A percentile compares a stretch with the other conserved stretches of the same genome.
These are phyloP conservation scores for Tuber borchii DNA, from an alignment of 495 filamentous ascomycete species.

Conservation along the genomic window DNA sequence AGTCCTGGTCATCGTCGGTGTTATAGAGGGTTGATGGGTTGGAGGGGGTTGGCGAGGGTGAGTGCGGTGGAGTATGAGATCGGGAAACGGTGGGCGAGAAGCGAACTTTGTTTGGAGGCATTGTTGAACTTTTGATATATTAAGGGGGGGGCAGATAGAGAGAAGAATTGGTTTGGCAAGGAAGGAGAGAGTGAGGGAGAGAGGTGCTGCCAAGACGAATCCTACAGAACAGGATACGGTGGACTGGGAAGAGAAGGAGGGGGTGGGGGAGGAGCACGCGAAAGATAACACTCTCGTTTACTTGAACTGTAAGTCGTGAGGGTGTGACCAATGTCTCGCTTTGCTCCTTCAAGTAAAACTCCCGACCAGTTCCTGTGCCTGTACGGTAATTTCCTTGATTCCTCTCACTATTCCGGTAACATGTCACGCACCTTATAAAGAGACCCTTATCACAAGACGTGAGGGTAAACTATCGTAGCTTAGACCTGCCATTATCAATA, in stretches of 20 bases:
- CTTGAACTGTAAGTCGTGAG: not conserved
- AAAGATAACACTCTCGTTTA: not conserved
- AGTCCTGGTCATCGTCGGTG: conserved; percentile 1
- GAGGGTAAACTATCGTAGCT: not conserved
- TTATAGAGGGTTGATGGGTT: conserved; percentile 10
- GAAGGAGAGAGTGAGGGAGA: not conserved
- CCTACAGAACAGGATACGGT: not conserved
- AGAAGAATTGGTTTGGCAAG: not conserved
- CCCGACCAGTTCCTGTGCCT: not conserved
- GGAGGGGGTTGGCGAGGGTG: conserved; percentile 3
- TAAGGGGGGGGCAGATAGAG: not conserved
- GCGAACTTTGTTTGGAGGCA: conserved; percentile 19
- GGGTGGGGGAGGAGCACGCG: not conserved
- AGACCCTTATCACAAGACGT: not conserved
- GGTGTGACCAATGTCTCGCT: not conserved
- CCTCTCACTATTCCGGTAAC: not conserved
- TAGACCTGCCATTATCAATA: not conserved
- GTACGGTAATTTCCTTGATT: not conserved
- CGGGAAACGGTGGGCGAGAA: conserved; percentile 33
- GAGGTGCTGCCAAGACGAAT: not conserved
- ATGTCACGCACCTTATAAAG: not conserved
- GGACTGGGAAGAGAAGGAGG: not conserved
- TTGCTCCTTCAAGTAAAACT: not conserved
- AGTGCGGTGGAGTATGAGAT: conserved; percentile 23
- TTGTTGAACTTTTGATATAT: not conserved